Conservation (phyloP, 1,284 basidiomycete genomes). For the Sporisorium scitamineum region DNA sequence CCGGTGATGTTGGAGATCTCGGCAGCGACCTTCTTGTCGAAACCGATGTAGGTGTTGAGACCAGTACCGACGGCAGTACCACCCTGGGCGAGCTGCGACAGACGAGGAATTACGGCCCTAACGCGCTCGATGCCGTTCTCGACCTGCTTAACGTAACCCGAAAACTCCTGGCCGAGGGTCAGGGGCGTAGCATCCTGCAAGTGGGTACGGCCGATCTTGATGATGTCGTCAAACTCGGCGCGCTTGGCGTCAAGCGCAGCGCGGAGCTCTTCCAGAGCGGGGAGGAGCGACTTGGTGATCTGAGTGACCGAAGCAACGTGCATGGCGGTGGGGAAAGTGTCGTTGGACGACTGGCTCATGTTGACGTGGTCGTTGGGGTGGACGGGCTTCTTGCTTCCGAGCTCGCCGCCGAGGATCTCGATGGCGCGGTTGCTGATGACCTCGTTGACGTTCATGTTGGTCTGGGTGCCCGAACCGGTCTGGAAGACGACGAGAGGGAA, state of each 20-base stretch:
- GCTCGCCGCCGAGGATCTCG: conserved; percentile 92
- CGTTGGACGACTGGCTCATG: conserved; percentile 98
- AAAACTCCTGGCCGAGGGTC: conserved; percentile 98
- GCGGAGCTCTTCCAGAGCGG: conserved; percentile 85
- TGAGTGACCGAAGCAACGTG: conserved; percentile 96
- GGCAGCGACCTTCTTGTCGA: conserved; percentile 91
- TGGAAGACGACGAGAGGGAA: conserved; percentile 99
- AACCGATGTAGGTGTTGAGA: conserved; percentile 95
- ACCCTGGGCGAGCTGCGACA: conserved; percentile 93
- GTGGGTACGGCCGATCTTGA: conserved; percentile 99
- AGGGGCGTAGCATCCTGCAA: conserved; percentile 96
- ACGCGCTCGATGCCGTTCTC: conserved; percentile 90
- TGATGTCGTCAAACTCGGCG: conserved; percentile 75
- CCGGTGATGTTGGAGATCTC: conserved; percentile 94
- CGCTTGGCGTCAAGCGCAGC: conserved; percentile 85
- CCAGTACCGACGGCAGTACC: conserved; percentile 98
- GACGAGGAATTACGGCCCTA: conserved; percentile 83
- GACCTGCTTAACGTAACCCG: conserved; percentile 95
- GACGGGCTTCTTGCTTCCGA: conserved; percentile 96
- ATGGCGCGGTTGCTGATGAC: conserved; percentile 99
- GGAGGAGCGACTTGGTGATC: conserved; percentile 83
- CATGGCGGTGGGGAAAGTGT: conserved; percentile 99
- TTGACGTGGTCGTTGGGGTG: conserved; percentile 99
- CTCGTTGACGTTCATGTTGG: conserved; percentile 99
- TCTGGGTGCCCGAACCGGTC: conserved; percentile 98